phyloP scores from a whole-genome alignment of 176 grass and related monocot species.

The Calamus simplicifolius region DNA sequence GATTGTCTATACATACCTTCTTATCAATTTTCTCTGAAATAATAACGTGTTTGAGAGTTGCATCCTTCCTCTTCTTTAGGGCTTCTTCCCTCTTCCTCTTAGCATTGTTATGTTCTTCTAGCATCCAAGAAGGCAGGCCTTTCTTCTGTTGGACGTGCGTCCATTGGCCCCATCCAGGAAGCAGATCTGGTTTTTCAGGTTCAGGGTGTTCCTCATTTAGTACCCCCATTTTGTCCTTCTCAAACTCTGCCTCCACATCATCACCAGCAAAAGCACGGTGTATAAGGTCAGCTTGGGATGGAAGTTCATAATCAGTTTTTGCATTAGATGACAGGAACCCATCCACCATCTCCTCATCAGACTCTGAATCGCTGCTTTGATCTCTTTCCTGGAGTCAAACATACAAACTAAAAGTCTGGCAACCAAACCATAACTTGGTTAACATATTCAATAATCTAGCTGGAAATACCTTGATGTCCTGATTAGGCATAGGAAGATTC shows the following conservation, averaged over 20 bases:
- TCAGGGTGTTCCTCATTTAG: constrained; percentile 88
- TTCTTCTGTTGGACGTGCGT: constrained; percentile 75
- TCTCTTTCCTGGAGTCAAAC: constrained; percentile 31
- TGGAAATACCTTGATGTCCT: constrained; percentile 31
- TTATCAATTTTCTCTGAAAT: constrained; percentile 89
- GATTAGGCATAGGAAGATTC: constrained; percentile 17
- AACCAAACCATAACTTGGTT: neutral
- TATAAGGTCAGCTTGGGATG: constrained; percentile 70
- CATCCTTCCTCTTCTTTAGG: constrained; percentile 88
- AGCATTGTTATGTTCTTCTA: constrained; percentile 74
- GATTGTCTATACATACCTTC: constrained; percentile 38
- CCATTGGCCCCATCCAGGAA: constrained; percentile 97
- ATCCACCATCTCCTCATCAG: constrained; percentile 83
- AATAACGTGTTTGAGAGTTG: constrained; percentile 72
- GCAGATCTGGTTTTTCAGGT: constrained; percentile 80
- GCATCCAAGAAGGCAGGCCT: constrained; percentile 88
- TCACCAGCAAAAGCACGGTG: constrained; percentile 86
- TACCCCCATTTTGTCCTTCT: constrained; percentile 58
- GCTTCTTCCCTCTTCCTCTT: constrained; percentile 83
- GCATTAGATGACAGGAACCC: constrained; percentile 45
- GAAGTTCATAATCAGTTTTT: constrained; percentile 60
- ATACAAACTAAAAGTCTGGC: constrained; percentile 9
- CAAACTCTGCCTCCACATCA: constrained; percentile 93
- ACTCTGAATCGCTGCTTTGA: constrained; percentile 47
- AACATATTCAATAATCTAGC: neutral